phyloP scores from a whole-genome alignment of 2,329 filamentous ascomycete species.

The Aspergillus pseudotamarii region DNA sequence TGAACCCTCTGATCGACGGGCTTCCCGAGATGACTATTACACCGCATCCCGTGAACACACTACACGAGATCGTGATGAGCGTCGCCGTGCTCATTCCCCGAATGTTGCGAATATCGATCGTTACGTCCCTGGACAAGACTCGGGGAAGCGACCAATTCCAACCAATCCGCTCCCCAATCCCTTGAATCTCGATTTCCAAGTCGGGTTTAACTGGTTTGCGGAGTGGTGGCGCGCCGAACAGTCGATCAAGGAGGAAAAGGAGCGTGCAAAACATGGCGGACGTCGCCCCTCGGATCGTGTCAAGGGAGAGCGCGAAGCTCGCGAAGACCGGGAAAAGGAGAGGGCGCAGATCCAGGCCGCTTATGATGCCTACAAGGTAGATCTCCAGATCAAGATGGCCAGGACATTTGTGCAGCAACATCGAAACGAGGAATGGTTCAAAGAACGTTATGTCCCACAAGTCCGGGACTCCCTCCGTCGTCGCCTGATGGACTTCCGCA shows the following conservation, averaged over 20 bases:
- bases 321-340: slow-evolving; percentile 66
- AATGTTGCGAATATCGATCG: slow-evolving; percentile 62
- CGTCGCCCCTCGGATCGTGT: slow-evolving; percentile 57
- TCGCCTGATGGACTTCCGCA: slow-evolving; percentile 78
- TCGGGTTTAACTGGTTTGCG: slow-evolving; percentile 68
- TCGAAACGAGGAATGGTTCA: slow-evolving; percentile 97
- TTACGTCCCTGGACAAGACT: slow-evolving; percentile 66
- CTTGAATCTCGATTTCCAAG: slow-evolving; percentile 65
- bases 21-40: slow-evolving; percentile 62
- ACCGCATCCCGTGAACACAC: slow-evolving; percentile 44
- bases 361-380: slow-evolving; percentile 68
- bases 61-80: slow-evolving; percentile 59
- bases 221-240: slow-evolving; percentile 70
- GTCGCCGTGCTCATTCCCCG: slow-evolving; percentile 61
- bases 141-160: slow-evolving; percentile 54
- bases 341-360: slow-evolving; percentile 65
- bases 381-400: slow-evolving; percentile 73
- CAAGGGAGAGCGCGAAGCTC: slow-evolving; percentile 63
- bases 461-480: slow-evolving; percentile 73
- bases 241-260: slow-evolving; percentile 65
- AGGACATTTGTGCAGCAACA: slow-evolving; percentile 87
- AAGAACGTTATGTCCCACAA: slow-evolving; percentile 87
- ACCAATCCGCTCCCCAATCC: slow-evolving; percentile 64
- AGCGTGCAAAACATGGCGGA: slow-evolving; percentile 62
- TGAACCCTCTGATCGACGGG: slow-evolving; percentile 58